Evolutionary conservation across 2,329 filamentous ascomycete genomes (phyloP).

Genomic region (Waltergamsia citrina): DNA sequence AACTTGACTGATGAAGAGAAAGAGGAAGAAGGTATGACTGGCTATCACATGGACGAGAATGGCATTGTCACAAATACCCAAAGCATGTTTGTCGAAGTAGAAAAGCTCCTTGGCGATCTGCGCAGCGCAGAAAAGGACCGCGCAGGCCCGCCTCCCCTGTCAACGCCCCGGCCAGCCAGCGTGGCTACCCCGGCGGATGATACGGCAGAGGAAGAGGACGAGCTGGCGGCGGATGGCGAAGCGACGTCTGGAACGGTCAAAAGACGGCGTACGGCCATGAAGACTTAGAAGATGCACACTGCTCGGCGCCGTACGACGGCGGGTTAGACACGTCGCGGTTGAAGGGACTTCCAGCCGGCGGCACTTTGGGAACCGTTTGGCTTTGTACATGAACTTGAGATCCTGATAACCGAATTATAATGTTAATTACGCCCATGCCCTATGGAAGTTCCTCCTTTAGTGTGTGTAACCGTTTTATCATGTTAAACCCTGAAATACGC

Average conservation of each 20-base stretch:
- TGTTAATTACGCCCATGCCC: too few species aligned
- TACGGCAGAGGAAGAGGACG: conserved; percentile 40
- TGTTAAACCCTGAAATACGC: too few species aligned
- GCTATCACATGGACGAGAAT: conserved; percentile 68
- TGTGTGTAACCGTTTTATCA: too few species aligned
- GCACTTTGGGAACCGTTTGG: too few species aligned
- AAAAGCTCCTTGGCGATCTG: conserved; percentile 68
- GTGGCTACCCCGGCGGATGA: conserved; percentile 32
- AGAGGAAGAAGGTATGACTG: conserved; percentile 37
- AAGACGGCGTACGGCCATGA: conserved; percentile 3
- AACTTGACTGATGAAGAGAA: conserved; percentile 31
- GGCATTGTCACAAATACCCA: conserved; percentile 80
- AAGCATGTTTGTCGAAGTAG: conserved; percentile 83
- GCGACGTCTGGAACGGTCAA: conserved; percentile 17
- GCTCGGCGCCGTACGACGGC: background rate
- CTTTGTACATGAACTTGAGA: too few species aligned
- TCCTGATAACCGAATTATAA: too few species aligned
- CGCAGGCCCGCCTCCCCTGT: conserved; percentile 21
- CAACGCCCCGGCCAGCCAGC: conserved; percentile 22
- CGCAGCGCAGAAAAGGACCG: conserved; percentile 59
- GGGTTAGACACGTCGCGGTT: too few species aligned
- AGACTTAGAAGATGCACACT: background rate
- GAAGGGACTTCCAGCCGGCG: too few species aligned
- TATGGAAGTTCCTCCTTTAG: too few species aligned
- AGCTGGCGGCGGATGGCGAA: conserved; percentile 32